Conservation (phyloP, 2,329 filamentous ascomycete genomes). For the Aureobasidium sp. region DNA sequence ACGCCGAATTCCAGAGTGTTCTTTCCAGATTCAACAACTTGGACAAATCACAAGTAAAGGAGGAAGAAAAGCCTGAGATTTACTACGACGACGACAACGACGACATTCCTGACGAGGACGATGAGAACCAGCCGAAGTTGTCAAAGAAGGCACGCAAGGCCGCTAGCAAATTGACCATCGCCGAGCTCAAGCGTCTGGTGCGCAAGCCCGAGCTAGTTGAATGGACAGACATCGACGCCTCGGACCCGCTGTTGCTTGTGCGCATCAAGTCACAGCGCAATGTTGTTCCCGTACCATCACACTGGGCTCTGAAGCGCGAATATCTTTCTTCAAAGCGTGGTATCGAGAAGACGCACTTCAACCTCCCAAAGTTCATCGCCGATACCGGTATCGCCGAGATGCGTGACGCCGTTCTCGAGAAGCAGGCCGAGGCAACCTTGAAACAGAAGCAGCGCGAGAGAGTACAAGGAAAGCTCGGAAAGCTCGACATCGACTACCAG, state of each 20-base stretch:
- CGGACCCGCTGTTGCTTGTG: constrained; percentile 79
- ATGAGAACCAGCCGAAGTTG: constrained; percentile 61
- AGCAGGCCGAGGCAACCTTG: constrained; percentile 82
- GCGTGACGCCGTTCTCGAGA: constrained; percentile 92
- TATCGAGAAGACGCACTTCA: constrained; percentile 90
- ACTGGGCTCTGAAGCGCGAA: constrained; percentile 95
- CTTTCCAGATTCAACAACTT: constrained; percentile 68
- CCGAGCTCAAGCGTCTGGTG: constrained; percentile 88
- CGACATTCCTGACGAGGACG: constrained; percentile 77
- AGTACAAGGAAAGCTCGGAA: constrained; percentile 92
- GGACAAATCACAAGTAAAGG: constrained; percentile 39
- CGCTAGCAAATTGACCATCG: constrained; percentile 85
- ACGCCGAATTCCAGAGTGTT: constrained; percentile 74
- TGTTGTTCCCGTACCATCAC: constrained; percentile 84
- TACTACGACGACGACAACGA: constrained; percentile 79
- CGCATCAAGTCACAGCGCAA: constrained; percentile 94
- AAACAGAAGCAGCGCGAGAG: constrained; percentile 95
- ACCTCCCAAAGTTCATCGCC: constrained; percentile 90
- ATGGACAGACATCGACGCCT: constrained; percentile 91
- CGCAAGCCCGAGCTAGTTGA: constrained; percentile 89
- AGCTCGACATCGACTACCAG: constrained; percentile 96
- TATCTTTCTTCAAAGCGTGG: constrained; percentile 95
- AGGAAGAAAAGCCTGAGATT: constrained; percentile 74
- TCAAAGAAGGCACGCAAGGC: constrained; percentile 95
- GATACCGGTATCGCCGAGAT: constrained; percentile 98